Evolutionary conservation across 495 filamentous ascomycete species (phyloP), one percentile per base, ranked within the genome.

Genomic region (Lophiostoma macrostomum): DNA sequence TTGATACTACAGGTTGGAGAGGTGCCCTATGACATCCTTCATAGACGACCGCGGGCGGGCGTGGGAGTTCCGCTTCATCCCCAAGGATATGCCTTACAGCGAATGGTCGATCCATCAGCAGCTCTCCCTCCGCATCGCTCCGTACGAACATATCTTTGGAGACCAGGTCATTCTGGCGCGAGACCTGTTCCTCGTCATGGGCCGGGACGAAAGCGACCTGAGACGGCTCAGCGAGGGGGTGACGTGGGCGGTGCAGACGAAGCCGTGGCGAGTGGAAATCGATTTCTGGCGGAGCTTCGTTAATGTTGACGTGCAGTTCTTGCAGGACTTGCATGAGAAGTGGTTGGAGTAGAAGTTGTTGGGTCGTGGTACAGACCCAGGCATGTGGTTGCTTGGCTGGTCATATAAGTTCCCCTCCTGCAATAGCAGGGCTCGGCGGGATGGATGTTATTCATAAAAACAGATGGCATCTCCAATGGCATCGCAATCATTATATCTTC

Each of bases 241-340:
- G 12, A 69, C 66, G 23, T 78, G 72, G 52, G 69, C 71, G 32
- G 55, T 78, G 24, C 73, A 77, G 69, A 76, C 73, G 23, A 73
- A 71, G 56, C 76, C 76, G 22, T 78, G 75, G 75, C 61, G 71
- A 35, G 56, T 72, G 47, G 76, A 80, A 68, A 63, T 77, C 36
- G 75, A 79, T 64, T 61, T 76, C 32, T 74, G 75, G 73, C 74
- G 73, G 66, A 78, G 75, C 47, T 80, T 76, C 58, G 57, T 78
- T 11, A 74, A 76, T 65, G 72, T 78, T 0, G 75, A 75, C 29
- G 31, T 74, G 40, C 61, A 51, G 10, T 75, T 78, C 40, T 35
- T 75, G 59, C 66, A 76, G 57, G 54, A 51, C 4, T 55, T 77
- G 60, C 51, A 73, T 63, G 43, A 57, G 42, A 61, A 60, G 44